phyloP scores from a whole-genome alignment of 345 rosid species.

The Dipteronia dyeriana region DNA sequence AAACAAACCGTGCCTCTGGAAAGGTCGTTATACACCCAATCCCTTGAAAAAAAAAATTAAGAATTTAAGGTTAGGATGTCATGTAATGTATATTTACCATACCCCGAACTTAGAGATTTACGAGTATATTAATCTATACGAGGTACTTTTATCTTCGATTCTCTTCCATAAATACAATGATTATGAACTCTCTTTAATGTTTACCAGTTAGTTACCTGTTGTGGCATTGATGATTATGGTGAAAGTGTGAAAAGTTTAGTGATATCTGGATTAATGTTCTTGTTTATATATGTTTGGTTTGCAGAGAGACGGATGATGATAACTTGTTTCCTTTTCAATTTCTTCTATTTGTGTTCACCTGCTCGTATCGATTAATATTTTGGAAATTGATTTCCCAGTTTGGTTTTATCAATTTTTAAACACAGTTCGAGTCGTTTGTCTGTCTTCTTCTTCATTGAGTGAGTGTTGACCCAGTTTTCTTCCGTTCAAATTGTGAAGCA shows the following conservation, averaged over 20 bases:
- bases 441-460: no score
- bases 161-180: background rate
- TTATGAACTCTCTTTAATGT: background rate
- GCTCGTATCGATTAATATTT: no score
- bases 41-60: slow-evolving; percentile 40
- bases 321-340: no score
- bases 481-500: no score
- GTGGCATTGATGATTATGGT: background rate
- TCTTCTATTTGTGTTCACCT: no score
- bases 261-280: no score
- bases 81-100: background rate
- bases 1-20: slow-evolving; percentile 79
- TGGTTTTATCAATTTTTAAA: no score
- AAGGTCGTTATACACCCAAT: slow-evolving; percentile 79
- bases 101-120: background rate
- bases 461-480: no score
- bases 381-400: no score
- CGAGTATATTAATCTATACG: background rate
- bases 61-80: background rate
- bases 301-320: no score
- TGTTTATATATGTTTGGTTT: no score
- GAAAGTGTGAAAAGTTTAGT: background rate
- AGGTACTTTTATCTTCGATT: background rate
- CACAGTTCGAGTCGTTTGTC: no score
- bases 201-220: background rate